Evolutionary conservation across 2,329 filamentous ascomycete genomes (phyloP), one percentile per base, ranked within the genome.

Genomic region (Trichophyton verrucosum): DNA sequence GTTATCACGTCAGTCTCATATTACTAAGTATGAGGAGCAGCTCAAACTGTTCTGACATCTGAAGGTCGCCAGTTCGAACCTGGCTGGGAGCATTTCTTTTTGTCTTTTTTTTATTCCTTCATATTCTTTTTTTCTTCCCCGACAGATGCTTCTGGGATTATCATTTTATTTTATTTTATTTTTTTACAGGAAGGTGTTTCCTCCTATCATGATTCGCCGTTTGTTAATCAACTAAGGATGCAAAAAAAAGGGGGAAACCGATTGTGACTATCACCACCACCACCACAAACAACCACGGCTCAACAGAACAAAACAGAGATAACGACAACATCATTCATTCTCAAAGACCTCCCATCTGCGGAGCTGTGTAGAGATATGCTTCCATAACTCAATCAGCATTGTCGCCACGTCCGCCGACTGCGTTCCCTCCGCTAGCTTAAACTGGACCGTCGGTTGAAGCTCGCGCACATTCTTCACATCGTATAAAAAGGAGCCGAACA

Each of bases 381-480:
- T 68, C 74, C 74, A 76, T 59, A 71, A 63, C 24, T 65, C 66
- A 51, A 75, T 65, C 62, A 76, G 59, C 66, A 75, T 68, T 27
- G 59, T 64, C 57, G 68, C 67, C 30, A 75, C 69, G 30, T 68
- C 66, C 30, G 68, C 66, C 20, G 68, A 65, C 17, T 71, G 61
- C 61, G 51, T 61, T 59, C 38, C 65, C 59, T 55, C 60, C 60
- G 9, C 62, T 58, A 24, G 61, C 61, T 27, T 58, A 57, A 20
- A 59, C 60, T 20, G 58, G 46, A 51, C 67, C 46, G 44, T 9
- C 7, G 47, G 58, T n/a, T 57, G 46, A 11, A 56, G 58, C 20
- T 63, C 62, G 3, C 20, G 58, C 15, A 11, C 42, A 6, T 22
- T 15, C 56, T 53, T 61, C 20, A 7, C 42, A 6, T 60, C 49